Conservation (phyloP, 345 rosid genomes). For the Salix arbutifolia region DNA sequence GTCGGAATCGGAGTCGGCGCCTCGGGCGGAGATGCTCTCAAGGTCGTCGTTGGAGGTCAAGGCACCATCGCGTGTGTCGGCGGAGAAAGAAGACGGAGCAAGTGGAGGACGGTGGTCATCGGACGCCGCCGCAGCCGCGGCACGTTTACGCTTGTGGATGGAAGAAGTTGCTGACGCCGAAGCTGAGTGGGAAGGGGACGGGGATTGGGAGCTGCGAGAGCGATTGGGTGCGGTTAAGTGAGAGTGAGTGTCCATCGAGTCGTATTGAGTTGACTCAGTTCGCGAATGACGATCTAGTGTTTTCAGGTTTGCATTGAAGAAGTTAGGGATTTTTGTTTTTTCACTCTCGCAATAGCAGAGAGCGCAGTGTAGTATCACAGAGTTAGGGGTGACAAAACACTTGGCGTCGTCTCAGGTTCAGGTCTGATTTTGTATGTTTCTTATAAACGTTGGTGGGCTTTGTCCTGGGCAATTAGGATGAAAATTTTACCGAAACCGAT, state of each 20-base stretch:
- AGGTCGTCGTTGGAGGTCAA: slow-evolving; percentile 93
- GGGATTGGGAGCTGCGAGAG: slow-evolving; percentile 84
- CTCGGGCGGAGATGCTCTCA: slow-evolving; percentile 95
- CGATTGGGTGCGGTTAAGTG: slow-evolving; percentile 80
- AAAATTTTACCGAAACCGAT: not conserved
- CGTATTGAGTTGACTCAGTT: not conserved
- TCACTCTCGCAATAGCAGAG: not conserved
- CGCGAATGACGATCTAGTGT: slow-evolving; percentile 2
- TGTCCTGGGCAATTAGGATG: not conserved
- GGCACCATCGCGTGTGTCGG: slow-evolving; percentile 92
- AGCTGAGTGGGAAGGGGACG: slow-evolving; percentile 96
- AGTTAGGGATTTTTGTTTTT: not conserved
- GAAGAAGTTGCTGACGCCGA: slow-evolving; percentile 94
- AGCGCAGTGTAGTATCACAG: not conserved
- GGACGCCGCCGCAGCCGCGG: slow-evolving; percentile 56
- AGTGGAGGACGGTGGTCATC: slow-evolving; percentile 79
- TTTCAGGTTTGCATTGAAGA: not conserved
- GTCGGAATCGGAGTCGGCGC: slow-evolving; percentile 70
- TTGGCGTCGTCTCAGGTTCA: not conserved
- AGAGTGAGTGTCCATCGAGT: slow-evolving; percentile 43
- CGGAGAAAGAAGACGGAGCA: slow-evolving; percentile 85
- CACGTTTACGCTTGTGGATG: slow-evolving; percentile 88
- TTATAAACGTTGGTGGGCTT: not conserved
- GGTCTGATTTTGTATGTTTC: not conserved
- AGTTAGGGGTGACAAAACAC: not conserved